Evolutionary conservation across 163 green algal species (phyloP).

Genomic region (Picocystis sp.): DNA sequence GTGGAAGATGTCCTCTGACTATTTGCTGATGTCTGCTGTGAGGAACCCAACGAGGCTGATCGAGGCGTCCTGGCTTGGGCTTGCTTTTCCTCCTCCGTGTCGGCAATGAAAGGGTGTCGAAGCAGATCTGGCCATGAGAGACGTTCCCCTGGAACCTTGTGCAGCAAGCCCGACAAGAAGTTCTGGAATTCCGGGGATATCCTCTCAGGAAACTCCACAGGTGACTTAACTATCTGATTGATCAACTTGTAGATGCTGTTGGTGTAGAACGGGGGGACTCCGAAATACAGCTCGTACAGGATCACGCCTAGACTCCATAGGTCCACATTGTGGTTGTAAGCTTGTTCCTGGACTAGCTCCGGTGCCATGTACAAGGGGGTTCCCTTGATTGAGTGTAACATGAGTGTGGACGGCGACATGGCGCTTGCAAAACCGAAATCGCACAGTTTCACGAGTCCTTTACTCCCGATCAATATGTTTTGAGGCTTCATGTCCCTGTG

Average conservation of each 20-base stretch:
- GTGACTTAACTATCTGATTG: conserved; percentile 71
- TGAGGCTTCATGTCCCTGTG: conserved; percentile 98
- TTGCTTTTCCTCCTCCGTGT: conserved; percentile 46
- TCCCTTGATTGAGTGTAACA: conserved; percentile 92
- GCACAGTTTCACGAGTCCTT: conserved; percentile 85
- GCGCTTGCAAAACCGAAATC: conserved; percentile 98
- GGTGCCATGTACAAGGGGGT: conserved; percentile 99
- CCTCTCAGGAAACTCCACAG: conserved; percentile 67
- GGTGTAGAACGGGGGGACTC: conserved; percentile 96
- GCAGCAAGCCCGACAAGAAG: conserved; percentile 68
- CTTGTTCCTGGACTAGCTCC: conserved; percentile 96
- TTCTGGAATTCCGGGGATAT: conserved; percentile 74
- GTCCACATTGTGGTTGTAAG: conserved; percentile 77
- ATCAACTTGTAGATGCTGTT: conserved; percentile 95
- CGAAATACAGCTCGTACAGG: conserved; percentile 91
- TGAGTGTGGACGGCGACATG: conserved; percentile 82
- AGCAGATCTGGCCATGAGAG: conserved; percentile 82
- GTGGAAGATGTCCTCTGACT: too few relatives aligned
- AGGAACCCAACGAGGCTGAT: too few relatives aligned
- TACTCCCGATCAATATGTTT: conserved; percentile 86
- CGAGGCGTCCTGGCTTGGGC: not conserved
- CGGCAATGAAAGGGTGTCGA: conserved; percentile 83
- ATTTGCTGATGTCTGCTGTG: too few relatives aligned
- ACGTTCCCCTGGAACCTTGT: conserved; percentile 25
- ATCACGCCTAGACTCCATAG: conserved; percentile 97